A percentile compares a stretch with the other conserved stretches of the same genome.
Evolutionary conservation across 2,329 filamentous ascomycete species (phyloP).

Genomic region (Phoma sp.): DNA sequence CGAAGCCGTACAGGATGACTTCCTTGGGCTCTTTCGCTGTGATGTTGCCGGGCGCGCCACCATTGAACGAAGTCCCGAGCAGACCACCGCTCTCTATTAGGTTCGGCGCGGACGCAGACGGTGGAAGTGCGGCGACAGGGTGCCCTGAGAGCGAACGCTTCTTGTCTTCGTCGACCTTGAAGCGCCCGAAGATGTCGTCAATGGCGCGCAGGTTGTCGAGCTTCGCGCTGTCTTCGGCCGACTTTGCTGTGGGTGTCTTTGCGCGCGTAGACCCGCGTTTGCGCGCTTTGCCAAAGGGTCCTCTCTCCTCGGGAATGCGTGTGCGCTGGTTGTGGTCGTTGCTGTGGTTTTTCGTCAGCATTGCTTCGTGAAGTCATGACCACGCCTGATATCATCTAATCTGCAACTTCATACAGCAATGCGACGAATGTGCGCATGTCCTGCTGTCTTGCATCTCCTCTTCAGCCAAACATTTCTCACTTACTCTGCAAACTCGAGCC

Average conservation of each 20-base stretch:
- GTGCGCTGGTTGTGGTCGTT: conserved; percentile 54
- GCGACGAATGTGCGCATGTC: conserved; percentile 1
- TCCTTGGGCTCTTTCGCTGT: conserved; percentile 69
- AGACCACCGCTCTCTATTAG: conserved; percentile 37
- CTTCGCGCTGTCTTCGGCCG: conserved; percentile 60
- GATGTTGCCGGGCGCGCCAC: conserved; percentile 44
- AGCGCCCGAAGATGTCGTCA: conserved; percentile 55
- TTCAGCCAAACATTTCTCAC: conserved; percentile 31
- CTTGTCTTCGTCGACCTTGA: conserved; percentile 40
- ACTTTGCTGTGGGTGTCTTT: conserved; percentile 65
- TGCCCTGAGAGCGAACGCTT: conserved; percentile 34
- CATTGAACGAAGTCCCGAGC: conserved; percentile 35
- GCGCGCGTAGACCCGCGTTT: conserved; percentile 56
- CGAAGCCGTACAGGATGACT: conserved; percentile 85
- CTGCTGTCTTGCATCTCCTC: background rate
- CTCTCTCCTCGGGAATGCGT: conserved; percentile 64
- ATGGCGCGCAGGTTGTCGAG: conserved; percentile 54
- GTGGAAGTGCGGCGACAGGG: conserved; percentile 29
- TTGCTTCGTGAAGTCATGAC: background rate
- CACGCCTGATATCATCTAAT: background rate
- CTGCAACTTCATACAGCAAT: background rate
- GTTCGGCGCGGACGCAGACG: conserved; percentile 43
- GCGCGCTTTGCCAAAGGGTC: conserved; percentile 64
- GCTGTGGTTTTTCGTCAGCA: conserved; percentile 20
- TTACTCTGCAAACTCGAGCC: conserved; percentile 67